Base-by-base conservation (phyloP, 306 rosid genomes). In the Medicago ruthenica region DNA sequence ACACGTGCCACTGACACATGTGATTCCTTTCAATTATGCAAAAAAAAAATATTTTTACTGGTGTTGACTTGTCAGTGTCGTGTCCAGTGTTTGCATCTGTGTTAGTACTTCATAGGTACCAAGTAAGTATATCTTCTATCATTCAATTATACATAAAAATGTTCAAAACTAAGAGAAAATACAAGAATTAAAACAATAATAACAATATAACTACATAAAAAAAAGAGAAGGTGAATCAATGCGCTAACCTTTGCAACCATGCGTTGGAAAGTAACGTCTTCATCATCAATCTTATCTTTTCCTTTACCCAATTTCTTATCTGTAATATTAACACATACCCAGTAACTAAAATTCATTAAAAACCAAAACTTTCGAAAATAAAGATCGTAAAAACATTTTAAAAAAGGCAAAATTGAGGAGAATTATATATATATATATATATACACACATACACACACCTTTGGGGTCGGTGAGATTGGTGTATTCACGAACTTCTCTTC, bases 211-310 rank as follows among this genome's bases (percentile, higher is more conserved):
- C 22, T 22, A 27, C 31, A 27, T 27, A 27, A 65, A 74, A 3
- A 48, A 3, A 42, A 66, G 74, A 63, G 80, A 78, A 75, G 83
- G 81, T 85, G 91, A 86, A 85, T 78, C 81, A 85, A 92, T 88
- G 97, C 97, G 96, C 98, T 95, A 95, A 95, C 98, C 98, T 95
- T 95, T 50, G 98, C 97, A 75, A 95, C 98, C 98, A 95, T 92
- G 31, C 98, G 98, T 81, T 95, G 98, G 76, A 95, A 95, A 44
- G 98, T 95, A 81, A 90, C 45, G 60, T 95, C 98, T 83, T 95
- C 98, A 48, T 95, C 98, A 71, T 95, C 98, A 39, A 95, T 85
- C 84, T 92, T 95, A 76, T 95, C 97, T 80, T 92, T 95, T 27
- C 98, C 98, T 76, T 95, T 95, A 10, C 97, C 97, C 92, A 68